Base-by-base conservation (phyloP, 495 filamentous ascomycete genomes). In the Podospora bellae-mahoneyi region DNA sequence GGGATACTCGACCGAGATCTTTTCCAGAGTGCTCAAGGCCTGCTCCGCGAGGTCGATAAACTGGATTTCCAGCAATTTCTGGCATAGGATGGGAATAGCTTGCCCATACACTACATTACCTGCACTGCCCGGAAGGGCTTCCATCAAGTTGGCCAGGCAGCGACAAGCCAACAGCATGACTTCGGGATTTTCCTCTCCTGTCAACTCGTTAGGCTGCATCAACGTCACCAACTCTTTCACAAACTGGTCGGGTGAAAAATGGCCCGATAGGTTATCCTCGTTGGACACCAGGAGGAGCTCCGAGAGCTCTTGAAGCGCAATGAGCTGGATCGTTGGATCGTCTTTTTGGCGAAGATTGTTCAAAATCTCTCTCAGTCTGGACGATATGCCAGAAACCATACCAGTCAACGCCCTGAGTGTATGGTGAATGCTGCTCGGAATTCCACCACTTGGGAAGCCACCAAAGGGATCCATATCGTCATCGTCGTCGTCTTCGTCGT, bases 21-120 rank as follows among this genome's bases (percentile, higher is more conserved):
- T 98, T 72, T 97, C 93, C 59, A 99, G 82, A 2, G 96, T 98
- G 78, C 93, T 99, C 19, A 99, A 82, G 27, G 94, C 92, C 80
- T 99, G 96, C 78, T 99, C 96, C 32, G 96, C 96, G 67, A 99
- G 83, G 79, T 99, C 96, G 74, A 99, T 98, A 76, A 92, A 98
- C 39, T 93, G 88, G 63, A 97, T 97, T 75, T 98, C 93, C 64
- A 97, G 80, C 57, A 99, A 83, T 79, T 98, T 99, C 72, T 92
- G 87, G 80, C 95, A 97, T 16, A 99, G 81, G 26, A 98, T 87
- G 1, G 96, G 94, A 18, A 99, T 94, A 59, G 96, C 96, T 55
- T 93, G 92, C 18, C 94, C 93, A 75, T 97, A 98, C 48, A 98
- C 96, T 26, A 99, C 93, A 77, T 94, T 96, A 18, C 93, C 92